Evolutionary conservation across 1,139 yeast species (phyloP).

Genomic region (Trichomonascaceae sp.): DNA sequence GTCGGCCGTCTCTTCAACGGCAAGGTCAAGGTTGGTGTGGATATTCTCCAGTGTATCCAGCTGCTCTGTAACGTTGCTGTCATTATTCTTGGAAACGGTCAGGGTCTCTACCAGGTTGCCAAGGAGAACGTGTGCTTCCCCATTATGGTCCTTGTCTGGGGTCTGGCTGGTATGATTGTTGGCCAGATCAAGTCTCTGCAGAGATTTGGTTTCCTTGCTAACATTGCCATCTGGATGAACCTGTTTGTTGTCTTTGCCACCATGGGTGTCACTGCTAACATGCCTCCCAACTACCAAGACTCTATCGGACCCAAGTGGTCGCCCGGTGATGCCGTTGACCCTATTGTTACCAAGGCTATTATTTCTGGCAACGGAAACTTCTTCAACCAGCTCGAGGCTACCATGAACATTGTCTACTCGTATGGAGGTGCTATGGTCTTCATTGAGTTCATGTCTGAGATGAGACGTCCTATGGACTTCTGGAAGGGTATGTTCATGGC

Average conservation of each 20-base stretch:
- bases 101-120: constrained; percentile 30
- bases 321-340: constrained; percentile 10
- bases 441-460: constrained; percentile 34
- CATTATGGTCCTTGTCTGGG: constrained; percentile 31
- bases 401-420: constrained; percentile 35
- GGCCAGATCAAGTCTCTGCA: constrained; percentile 32
- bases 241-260: constrained; percentile 30
- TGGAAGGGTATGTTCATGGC: constrained; percentile 34
- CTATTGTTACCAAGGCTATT: constrained; percentile 17
- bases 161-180: constrained; percentile 29
- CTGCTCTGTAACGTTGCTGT: constrained; percentile 32
- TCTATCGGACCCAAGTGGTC: constrained; percentile 16
- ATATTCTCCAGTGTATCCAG: constrained; percentile 29
- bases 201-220: constrained; percentile 31
- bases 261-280: constrained; percentile 28
- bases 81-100: constrained; percentile 30
- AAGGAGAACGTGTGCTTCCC: constrained; percentile 29
- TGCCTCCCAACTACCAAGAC: constrained; percentile 25
- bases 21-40: constrained; percentile 22
- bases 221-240: constrained; percentile 35
- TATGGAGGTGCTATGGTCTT: constrained; percentile 37
- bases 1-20: constrained; percentile 28
- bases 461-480: constrained; percentile 34
- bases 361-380: constrained; percentile 20
- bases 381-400: constrained; percentile 24